Evolutionary conservation across 495 filamentous ascomycete species (phyloP).

Genomic region (Podospora comata): DNA sequence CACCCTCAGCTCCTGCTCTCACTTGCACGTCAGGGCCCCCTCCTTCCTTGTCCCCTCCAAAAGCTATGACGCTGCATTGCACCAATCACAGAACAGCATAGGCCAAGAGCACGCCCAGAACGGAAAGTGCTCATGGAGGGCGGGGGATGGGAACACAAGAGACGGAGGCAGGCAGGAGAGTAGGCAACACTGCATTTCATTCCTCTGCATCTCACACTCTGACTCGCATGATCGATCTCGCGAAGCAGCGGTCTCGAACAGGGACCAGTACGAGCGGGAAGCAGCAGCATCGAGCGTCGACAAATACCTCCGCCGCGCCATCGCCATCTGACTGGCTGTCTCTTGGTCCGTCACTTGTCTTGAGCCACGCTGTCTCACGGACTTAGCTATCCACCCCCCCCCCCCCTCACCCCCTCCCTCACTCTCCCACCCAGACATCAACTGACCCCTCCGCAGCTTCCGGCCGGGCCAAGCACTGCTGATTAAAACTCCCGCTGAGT

Average conservation of each 20-base stretch:
- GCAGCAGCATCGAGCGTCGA: constrained; percentile 25
- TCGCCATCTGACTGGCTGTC: background rate
- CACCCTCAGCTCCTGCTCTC: too few species aligned
- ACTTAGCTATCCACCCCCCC: background rate
- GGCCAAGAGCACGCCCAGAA: background rate
- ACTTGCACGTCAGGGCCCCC: background rate
- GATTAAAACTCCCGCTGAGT: background rate
- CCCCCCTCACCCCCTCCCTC: background rate
- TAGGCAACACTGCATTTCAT: constrained; percentile 13
- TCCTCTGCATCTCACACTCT: constrained; percentile 15
- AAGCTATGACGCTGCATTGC: background rate
- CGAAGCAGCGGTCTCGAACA: constrained; percentile 10
- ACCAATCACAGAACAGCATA: background rate
- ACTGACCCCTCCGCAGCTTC: background rate
- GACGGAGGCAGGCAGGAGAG: background rate
- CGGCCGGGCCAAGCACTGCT: background rate
- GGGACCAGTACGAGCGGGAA: constrained; percentile 17
- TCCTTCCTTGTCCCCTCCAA: background rate
- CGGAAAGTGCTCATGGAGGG: background rate
- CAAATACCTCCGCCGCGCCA: background rate
- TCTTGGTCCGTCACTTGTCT: too few species aligned
- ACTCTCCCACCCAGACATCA: background rate
- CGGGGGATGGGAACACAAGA: background rate
- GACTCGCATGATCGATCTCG: constrained; percentile 27
- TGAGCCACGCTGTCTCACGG: constrained; percentile 12